Conservation (phyloP, 306 rosid species). For the Acacia melanoxylon region DNA sequence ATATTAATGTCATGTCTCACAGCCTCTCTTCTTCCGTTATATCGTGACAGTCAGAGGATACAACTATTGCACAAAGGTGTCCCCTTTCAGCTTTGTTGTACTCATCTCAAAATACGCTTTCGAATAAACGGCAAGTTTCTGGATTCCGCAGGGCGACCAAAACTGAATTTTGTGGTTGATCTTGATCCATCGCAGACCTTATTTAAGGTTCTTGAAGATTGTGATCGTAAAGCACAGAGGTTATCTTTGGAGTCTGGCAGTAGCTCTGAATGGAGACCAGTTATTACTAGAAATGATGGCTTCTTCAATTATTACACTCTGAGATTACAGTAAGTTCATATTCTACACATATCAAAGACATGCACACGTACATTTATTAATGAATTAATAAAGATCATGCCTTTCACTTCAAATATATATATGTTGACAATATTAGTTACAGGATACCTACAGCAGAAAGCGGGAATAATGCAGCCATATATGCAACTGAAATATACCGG, state of each 20-base stretch:
- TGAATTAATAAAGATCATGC: no score
- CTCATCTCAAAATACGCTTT: slow-evolving; percentile 73
- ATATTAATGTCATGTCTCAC: slow-evolving; percentile 58
- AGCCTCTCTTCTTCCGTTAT: slow-evolving; percentile 52
- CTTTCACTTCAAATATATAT: background rate
- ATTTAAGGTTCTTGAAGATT: slow-evolving; percentile 76
- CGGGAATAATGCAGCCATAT: slow-evolving; percentile 43
- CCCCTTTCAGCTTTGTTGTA: slow-evolving; percentile 65
- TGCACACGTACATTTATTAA: background rate
- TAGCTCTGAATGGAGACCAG: slow-evolving; percentile 77
- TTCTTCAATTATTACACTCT: slow-evolving; percentile 71
- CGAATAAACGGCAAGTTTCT: slow-evolving; percentile 69
- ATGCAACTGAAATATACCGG: slow-evolving; percentile 82
- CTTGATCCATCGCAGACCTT: slow-evolving; percentile 62
- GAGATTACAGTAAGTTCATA: slow-evolving; percentile 86
- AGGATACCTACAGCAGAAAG: slow-evolving; percentile 72
- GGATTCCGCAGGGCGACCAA: slow-evolving; percentile 75
- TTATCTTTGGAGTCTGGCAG: slow-evolving; percentile 60
- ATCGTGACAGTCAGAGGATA: slow-evolving; percentile 64
- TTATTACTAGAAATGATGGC: slow-evolving; percentile 71
- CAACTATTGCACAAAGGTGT: slow-evolving; percentile 62
- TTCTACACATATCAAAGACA: background rate
- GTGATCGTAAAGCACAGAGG: slow-evolving; percentile 60
- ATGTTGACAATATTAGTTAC: slow-evolving; percentile 23
- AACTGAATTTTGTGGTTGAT: slow-evolving; percentile 67